These are phyloP conservation scores for Colletotrichum tofieldiae DNA, from an alignment of 2,329 filamentous ascomycete genomes.

Conservation along the genomic window DNA sequence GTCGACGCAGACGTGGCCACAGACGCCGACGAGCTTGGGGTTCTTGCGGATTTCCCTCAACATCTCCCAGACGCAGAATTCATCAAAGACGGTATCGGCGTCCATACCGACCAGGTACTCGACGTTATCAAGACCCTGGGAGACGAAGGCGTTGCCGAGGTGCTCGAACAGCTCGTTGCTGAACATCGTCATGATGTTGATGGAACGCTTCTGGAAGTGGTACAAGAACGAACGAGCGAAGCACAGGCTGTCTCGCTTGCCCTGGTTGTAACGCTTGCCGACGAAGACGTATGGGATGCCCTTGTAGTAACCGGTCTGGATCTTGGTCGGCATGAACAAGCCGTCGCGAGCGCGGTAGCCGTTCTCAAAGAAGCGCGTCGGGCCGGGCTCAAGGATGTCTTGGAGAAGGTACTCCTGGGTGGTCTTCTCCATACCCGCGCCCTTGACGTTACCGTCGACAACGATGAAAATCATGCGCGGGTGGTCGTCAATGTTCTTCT, in stretches of 20 bases:
- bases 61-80: slow-evolving; percentile 61
- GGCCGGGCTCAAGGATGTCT: slow-evolving; percentile 59
- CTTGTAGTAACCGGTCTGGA: slow-evolving; percentile 61
- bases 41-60: slow-evolving; percentile 60
- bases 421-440: slow-evolving; percentile 63
- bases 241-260: slow-evolving; percentile 66
- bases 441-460: slow-evolving; percentile 64
- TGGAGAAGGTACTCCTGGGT: slow-evolving; percentile 64
- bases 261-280: slow-evolving; percentile 65
- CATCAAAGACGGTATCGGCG: slow-evolving; percentile 63
- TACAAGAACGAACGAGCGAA: slow-evolving; percentile 65
- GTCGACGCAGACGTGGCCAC: slow-evolving; percentile 65
- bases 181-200: slow-evolving; percentile 62
- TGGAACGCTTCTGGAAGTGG: slow-evolving; percentile 62
- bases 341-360: slow-evolving; percentile 64
- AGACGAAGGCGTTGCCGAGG: slow-evolving; percentile 56
- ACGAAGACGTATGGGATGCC: slow-evolving; percentile 64
- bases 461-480: slow-evolving; percentile 63
- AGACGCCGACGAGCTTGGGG: slow-evolving; percentile 62
- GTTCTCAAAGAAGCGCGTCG: slow-evolving; percentile 55
- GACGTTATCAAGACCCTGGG: slow-evolving; percentile 56
- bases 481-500: slow-evolving; percentile 60
- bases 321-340: slow-evolving; percentile 62
- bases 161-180: slow-evolving; percentile 60
- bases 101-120: slow-evolving; percentile 65